phyloP scores from a whole-genome alignment of 352 stramenopile genomes.

The Lagenidium sp. region DNA sequence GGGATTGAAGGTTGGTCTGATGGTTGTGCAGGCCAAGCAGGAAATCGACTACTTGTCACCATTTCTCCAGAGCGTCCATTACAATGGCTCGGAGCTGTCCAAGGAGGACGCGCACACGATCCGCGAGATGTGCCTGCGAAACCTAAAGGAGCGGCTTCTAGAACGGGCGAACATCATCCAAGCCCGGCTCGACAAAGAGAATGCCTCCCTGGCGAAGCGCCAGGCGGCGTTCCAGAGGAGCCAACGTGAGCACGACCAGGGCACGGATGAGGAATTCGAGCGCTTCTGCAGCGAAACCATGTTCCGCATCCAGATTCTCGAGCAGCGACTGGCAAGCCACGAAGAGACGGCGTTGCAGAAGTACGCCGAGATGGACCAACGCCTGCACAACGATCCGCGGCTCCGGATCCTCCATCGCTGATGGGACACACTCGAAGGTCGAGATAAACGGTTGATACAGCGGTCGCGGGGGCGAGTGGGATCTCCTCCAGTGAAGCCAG shows the following conservation, averaged over 20 bases:
- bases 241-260: constrained; percentile 87
- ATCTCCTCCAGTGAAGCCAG: constrained; percentile 61
- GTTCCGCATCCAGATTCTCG: constrained; percentile 94
- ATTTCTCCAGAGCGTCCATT: constrained; percentile 84
- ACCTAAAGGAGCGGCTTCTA: constrained; percentile 89
- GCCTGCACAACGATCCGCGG: constrained; percentile 80
- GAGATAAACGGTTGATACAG: too few species aligned
- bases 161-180: constrained; percentile 95
- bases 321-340: constrained; percentile 88
- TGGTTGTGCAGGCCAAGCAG: constrained; percentile 43
- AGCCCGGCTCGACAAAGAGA: constrained; percentile 89
- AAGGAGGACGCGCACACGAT: constrained; percentile 84
- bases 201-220: constrained; percentile 83
- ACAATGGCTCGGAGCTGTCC: constrained; percentile 32
- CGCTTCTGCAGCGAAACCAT: constrained; percentile 92
- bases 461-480: too few species aligned
- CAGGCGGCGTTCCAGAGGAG: constrained; percentile 91
- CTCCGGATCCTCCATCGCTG: constrained; percentile 70
- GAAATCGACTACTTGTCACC: constrained; percentile 91
- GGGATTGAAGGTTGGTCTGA: too few species aligned
- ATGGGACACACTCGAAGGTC: too few species aligned
- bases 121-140: constrained; percentile 86
- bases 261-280: constrained; percentile 91
- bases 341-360: constrained; percentile 91
- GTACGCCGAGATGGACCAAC: constrained; percentile 91